Base-by-base conservation (phyloP, 495 filamentous ascomycete species). In the Aeminium ludgeri region DNA sequence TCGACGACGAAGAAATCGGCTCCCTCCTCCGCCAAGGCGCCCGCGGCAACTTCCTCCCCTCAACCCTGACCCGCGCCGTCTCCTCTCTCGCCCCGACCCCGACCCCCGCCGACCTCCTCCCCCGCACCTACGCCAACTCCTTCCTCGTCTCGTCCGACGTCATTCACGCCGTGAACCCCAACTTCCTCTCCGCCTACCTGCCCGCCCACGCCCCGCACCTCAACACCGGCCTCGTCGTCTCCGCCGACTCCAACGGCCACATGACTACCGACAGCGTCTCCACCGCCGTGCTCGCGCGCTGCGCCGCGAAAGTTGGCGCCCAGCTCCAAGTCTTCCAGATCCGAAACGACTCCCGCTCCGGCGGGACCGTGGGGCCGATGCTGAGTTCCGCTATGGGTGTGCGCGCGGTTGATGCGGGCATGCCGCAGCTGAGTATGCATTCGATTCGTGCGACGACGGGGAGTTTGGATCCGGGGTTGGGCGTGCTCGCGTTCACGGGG, bases 1-100 rank as follows among this genome's bases (percentile, higher is more conserved):
- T 95, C 56, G 89, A 97, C 55, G 82, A 93, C 53, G 89, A 97
- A 55, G 89, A 97, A 55, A 89, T 97, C 47, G 89, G 89, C 41
- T 86, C 80, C 31, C 63, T 81, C 2, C 73, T 94, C 40, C 80
- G 89, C 30, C 87, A 97, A 59, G 89, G 89, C 41, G 89, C 89
- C 2, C 68, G 71, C 17, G 76, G 82, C 36, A 95, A 94, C 64
- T 86, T 93, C 63, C 70, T 93, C 41, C 75, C 81, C 38, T 67
- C 70, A 34, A 68, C 74, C 17, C 71, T 97, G 41, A 80, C 86
- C 54, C 80, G 87, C 40, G 76, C 82, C 36, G 68, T 81, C 38
- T 83, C 91, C 55, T 62, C 72, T 6, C 76, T 94, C 40, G 56
- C 70, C 0, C 50, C 58, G 19, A 46, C 43, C 34, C 25, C 29